Conservation (phyloP, 768 basidiomycete genomes). For the Strobilomyces echinocephalus region DNA sequence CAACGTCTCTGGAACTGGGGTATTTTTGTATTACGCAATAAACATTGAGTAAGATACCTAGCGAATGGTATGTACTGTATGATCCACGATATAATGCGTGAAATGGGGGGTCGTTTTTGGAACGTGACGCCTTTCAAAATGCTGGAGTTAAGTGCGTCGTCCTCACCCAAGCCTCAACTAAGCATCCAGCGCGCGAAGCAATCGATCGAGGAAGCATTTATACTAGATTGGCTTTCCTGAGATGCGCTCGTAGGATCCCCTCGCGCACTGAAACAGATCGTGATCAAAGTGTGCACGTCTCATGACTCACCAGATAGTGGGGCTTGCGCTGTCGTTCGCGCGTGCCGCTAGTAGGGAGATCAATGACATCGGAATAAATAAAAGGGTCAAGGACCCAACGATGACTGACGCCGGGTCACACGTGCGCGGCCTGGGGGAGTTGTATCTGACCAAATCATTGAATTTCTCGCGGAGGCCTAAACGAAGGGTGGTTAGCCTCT, state of each 20-base stretch:
- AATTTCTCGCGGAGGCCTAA: constrained; percentile 67
- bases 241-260: constrained; percentile 55
- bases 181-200: not conserved
- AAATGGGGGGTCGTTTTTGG: no score
- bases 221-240: constrained; percentile 49
- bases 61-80: constrained; percentile 12
- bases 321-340: constrained; percentile 55
- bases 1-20: constrained; percentile 3
- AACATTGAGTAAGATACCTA: constrained; percentile 21
- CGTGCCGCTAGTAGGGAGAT: constrained; percentile 41
- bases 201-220: constrained; percentile 8
- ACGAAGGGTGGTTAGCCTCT: not conserved
- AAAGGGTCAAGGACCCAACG: constrained; percentile 35
- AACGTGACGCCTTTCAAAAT: not conserved
- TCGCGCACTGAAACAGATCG: constrained; percentile 45
- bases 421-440: constrained; percentile 50
- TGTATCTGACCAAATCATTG: no score
- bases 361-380: not conserved
- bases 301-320: constrained; percentile 47
- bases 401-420: constrained; percentile 67
- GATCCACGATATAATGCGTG: constrained; percentile 15
- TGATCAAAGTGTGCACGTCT: not conserved
- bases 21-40: constrained; percentile 19
- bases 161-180: not conserved
- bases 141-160: not conserved